These are phyloP conservation scores for Scytalidium lignicola DNA, from an alignment of 2,329 filamentous ascomycete species.

Conservation along the genomic window DNA sequence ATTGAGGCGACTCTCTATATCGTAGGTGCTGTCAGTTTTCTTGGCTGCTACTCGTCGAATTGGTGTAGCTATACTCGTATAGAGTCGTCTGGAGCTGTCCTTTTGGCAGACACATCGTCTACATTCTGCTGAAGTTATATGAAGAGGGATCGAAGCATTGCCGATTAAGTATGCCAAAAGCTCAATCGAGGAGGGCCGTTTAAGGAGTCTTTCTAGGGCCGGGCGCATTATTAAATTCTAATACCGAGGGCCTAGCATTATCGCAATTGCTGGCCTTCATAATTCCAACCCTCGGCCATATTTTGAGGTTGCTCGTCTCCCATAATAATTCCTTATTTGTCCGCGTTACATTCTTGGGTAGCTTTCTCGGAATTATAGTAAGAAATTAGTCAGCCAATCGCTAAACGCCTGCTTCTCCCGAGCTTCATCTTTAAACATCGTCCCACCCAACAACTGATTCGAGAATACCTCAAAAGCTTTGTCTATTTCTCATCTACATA, in stretches of 20 bases:
- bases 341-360: neutral
- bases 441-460: conserved; percentile 7
- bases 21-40: neutral
- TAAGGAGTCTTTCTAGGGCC: conserved; percentile 24
- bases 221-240: conserved; percentile 19
- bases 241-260: conserved; percentile 7
- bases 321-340: neutral
- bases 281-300: neutral
- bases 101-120: neutral
- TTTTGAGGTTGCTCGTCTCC: neutral
- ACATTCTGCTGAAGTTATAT: neutral
- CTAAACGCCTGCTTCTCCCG: conserved; percentile 9
- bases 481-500: conserved; percentile 9
- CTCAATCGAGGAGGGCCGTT: conserved; percentile 23
- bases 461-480: neutral
- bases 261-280: conserved; percentile 14
- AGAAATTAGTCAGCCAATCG: neutral
- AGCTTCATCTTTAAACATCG: conserved; percentile 16
- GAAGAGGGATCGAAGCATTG: conserved; percentile 1
- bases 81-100: neutral
- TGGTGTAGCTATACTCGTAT: neutral
- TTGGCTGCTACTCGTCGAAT: neutral
- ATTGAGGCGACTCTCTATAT: neutral
- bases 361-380: neutral
- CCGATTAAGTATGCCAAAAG: conserved; percentile 18